Evolutionary conservation across 1,139 yeast genomes (phyloP), one percentile per base, ranked within the genome.

Genomic region (Taiozyma onychis): DNA sequence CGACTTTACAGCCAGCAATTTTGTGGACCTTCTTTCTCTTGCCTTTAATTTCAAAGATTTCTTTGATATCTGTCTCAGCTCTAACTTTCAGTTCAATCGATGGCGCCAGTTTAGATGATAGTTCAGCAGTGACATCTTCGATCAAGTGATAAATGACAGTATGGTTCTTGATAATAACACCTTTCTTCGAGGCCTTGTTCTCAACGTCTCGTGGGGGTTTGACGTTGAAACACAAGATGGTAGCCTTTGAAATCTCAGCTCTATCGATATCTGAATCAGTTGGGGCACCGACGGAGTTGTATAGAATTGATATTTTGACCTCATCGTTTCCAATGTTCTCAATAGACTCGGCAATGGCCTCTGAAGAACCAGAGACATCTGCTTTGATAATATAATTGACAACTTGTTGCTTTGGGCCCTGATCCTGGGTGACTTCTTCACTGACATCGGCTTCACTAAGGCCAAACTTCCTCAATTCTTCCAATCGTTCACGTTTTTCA

Each of bases 1-100:
- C 64, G n/a, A 93, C 90, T 63, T 85, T 83, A 63, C 95, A 88
- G 6, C 99, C 99, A 1, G 98, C 99, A 61, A 93, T 79, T 57
- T 76, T 77, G 49, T 80, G 68, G 24, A 72, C 73, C 50, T 74
- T 74, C 58, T 78, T 80, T 54, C 75, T 73, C 54, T 75, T 69
- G 24, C 72, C 68, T 6, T 85, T 77, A 53, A 91, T 85, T 39
- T 77, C 77, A 68, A 93, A 91, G 2, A 88, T 75, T 50, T 85
- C 88, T 60, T 83, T 81, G 44, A 93, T 72, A 9, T 80, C 82
- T 0, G 84, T 86, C 51, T 83, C 89, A 4, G 93, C 88, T 28
- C 80, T 58, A 2, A 81, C 80, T 63, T 85, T 86, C 37, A 78
- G 74, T 57, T 89, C 93, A 53, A 78, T 78, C 18, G 78, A 78